Percentiles rank a stretch among this genome's conserved stretches.
Conservation (phyloP, 495 filamentous ascomycete genomes). For the Penicillium coffeae region DNA sequence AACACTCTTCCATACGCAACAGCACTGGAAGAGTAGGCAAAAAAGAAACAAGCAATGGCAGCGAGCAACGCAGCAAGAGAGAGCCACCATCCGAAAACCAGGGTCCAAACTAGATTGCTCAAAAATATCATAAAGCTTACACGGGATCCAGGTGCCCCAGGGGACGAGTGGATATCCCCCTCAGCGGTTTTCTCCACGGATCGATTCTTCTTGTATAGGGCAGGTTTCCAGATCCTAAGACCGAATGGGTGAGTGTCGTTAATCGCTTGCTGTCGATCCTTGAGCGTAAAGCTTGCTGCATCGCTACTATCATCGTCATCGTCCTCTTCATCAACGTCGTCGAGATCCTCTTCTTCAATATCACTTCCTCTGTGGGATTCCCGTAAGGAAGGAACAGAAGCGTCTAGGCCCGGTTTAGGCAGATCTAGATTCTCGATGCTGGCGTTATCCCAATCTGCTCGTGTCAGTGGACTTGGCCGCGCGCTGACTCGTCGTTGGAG, state of each 20-base stretch:
- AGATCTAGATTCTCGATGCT: slow-evolving; percentile 41
- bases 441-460: slow-evolving; percentile 54
- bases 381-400: slow-evolving; percentile 19
- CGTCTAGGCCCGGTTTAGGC: slow-evolving; percentile 27
- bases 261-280: slow-evolving; percentile 95
- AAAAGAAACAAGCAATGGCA: slow-evolving; percentile 71
- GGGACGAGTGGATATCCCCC: slow-evolving; percentile 94
- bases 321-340: slow-evolving; percentile 21
- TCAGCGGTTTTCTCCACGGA: slow-evolving; percentile 96
- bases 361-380: slow-evolving; percentile 22
- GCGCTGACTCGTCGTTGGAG: slow-evolving; percentile 63
- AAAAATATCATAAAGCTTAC: slow-evolving; percentile 79
- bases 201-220: slow-evolving; percentile 93
- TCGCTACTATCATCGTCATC: slow-evolving; percentile 64
- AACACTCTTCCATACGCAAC: slow-evolving; percentile 84
- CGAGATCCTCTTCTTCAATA: slow-evolving; percentile 9
- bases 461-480: slow-evolving; percentile 54
- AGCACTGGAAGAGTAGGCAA: slow-evolving; percentile 74
- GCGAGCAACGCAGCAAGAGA: slow-evolving; percentile 68
- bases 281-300: slow-evolving; percentile 72
- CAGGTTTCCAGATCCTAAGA: slow-evolving; percentile 98
- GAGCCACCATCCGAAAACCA: slow-evolving; percentile 98
- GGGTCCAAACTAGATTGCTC: slow-evolving; percentile 86
- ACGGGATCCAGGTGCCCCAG: slow-evolving; percentile 75
- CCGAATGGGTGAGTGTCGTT: slow-evolving; percentile 99